Evolutionary conservation across 169 alveolate species (phyloP), one percentile per base, ranked within the genome.

Genomic region (Eimeria acervulina): DNA sequence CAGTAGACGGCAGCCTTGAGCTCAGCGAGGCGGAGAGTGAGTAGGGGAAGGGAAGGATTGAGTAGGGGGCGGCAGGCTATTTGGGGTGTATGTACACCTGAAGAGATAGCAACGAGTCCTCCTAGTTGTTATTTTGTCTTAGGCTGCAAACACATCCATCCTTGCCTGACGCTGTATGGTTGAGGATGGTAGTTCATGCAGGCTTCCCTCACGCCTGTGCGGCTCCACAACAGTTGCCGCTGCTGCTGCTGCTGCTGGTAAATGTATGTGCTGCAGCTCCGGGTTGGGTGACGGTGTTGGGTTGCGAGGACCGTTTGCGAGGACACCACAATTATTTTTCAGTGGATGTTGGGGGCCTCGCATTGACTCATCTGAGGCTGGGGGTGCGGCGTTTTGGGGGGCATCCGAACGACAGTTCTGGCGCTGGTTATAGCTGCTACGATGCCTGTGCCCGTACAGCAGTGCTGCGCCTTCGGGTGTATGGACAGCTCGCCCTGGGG

Each of bases 381-480:
- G 91, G 91, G 74, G 44, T 83, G 76, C 91, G 91, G 51, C 66
- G 40, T 26, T 40, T 28, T 23, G 74, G 68, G 23, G 66, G 59
- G 31, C 26, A 1, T 5, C 28, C 40, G 55, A 40, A 40, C 3
- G 33, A 17, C 7, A 28, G 19, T n/a, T 13, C 89, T 12, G 13
- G 68, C 28, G 63, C 91, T 52, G 70, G 33, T 13, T 28, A 40
- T 52, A 33, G 52, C 26, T 28, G 74, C 51, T 13, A 47, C 47
- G 26, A 42, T 8, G 91, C 91, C 47, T 83, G 47, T 38, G 51
- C 31, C 42, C 91, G 91, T 66, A 83, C 91, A 19, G 76, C 70
- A 47, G 91, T 83, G 91, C 76, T 83, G 91, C 91, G 91, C n/a
- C 91, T 83, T 31, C 74, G 91, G 76, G 91, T 83, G 76, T 83